These are phyloP conservation scores for Venturia nashicola DNA, from an alignment of 2,329 filamentous ascomycete species.

Conservation along the genomic window DNA sequence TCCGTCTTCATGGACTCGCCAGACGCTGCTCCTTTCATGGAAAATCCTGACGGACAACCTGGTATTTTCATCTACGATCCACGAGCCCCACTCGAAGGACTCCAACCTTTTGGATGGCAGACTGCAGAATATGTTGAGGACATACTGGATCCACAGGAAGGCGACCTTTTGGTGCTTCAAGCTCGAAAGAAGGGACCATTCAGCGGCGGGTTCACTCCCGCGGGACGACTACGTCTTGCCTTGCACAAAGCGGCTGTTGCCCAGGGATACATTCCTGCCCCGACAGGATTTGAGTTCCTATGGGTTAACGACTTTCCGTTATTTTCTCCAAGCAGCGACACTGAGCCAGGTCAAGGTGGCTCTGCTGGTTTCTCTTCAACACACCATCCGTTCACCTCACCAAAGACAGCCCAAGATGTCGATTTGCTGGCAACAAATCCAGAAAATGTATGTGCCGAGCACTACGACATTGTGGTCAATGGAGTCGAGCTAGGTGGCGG, in stretches of 20 bases:
- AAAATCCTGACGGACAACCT: constrained; percentile 66
- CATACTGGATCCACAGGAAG: constrained; percentile 45
- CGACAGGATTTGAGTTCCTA: constrained; percentile 50
- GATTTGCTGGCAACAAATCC: constrained; percentile 63
- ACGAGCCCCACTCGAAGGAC: constrained; percentile 59
- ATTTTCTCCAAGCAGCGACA: constrained; percentile 60
- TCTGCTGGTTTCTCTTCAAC: constrained; percentile 70
- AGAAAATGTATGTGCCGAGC: constrained; percentile 62
- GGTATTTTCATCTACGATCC: constrained; percentile 67
- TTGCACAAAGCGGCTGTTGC: constrained; percentile 57
- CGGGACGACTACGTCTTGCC: constrained; percentile 61
- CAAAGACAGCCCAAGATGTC: constrained; percentile 58
- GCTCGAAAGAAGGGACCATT: constrained; percentile 56
- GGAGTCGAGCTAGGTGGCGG: constrained; percentile 90
- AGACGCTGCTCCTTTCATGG: constrained; percentile 43
- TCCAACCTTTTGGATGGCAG: constrained; percentile 67
- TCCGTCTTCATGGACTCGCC: constrained; percentile 58
- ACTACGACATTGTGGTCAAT: constrained; percentile 94
- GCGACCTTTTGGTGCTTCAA: constrained; percentile 72
- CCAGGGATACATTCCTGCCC: constrained; percentile 41
- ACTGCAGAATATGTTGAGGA: constrained; percentile 47
- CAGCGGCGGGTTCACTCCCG: constrained; percentile 56
- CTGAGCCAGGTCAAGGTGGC: constrained; percentile 69
- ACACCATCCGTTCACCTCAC: constrained; percentile 93
- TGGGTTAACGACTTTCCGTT: constrained; percentile 91